Evolutionary conservation across 2,329 filamentous ascomycete species (phyloP).

Genomic region (Apiospora sp.): DNA sequence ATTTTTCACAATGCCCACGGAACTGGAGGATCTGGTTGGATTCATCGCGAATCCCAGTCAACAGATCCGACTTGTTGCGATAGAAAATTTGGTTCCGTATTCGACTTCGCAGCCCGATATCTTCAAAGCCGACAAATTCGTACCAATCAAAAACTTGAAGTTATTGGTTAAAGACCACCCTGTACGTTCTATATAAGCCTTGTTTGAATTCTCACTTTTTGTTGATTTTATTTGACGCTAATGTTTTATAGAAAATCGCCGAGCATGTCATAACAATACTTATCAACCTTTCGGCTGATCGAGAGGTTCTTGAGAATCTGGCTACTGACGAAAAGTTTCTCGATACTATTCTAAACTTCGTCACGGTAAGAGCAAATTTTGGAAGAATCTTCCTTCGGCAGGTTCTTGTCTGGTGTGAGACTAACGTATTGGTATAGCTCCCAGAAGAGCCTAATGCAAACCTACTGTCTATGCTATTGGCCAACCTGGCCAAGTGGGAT

Average conservation of each 20-base stretch:
- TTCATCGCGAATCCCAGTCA: constrained; percentile 94
- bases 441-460: constrained; percentile 83
- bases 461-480: constrained; percentile 87
- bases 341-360: constrained; percentile 72
- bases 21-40: constrained; percentile 87
- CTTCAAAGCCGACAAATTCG: constrained; percentile 82
- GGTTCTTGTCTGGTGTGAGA: not conserved
- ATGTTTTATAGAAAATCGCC: constrained; percentile 74
- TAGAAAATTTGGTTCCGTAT: constrained; percentile 87
- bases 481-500: constrained; percentile 88
- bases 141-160: constrained; percentile 87
- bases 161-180: constrained; percentile 84
- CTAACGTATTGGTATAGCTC: constrained; percentile 53
- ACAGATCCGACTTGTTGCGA: constrained; percentile 85
- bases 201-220: not conserved
- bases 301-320: constrained; percentile 75
- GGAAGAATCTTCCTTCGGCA: not conserved
- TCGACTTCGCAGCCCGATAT: constrained; percentile 75
- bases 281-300: constrained; percentile 83
- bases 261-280: constrained; percentile 92
- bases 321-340: constrained; percentile 84
- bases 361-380: constrained; percentile 68
- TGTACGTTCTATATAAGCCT: constrained; percentile 57
- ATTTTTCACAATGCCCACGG: constrained; percentile 68
- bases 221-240: not conserved